phyloP scores from a whole-genome alignment of 2,329 filamentous ascomycete species.

The Trichoderma hamatum region DNA sequence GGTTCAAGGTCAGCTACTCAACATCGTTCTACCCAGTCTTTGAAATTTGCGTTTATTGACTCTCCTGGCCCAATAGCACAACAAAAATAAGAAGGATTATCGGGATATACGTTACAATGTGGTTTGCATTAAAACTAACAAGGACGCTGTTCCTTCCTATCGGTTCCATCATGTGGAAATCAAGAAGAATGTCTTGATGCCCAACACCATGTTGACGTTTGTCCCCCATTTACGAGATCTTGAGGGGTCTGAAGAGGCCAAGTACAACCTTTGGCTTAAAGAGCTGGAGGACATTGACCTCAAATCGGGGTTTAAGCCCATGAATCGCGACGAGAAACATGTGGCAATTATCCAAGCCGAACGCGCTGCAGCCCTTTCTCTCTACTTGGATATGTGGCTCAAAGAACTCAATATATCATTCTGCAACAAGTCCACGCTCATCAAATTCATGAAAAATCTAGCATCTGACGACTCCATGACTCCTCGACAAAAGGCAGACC shows the following conservation, averaged over 20 bases:
- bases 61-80: slow-evolving; percentile 45
- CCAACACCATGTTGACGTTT: slow-evolving; percentile 63
- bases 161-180: slow-evolving; percentile 64
- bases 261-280: slow-evolving; percentile 60
- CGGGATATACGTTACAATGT: slow-evolving; percentile 47
- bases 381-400: slow-evolving; percentile 60
- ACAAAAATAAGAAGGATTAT: slow-evolving; percentile 49
- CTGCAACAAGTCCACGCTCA: slow-evolving; percentile 56
- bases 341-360: slow-evolving; percentile 54
- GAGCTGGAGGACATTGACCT: slow-evolving; percentile 61
- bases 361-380: slow-evolving; percentile 53
- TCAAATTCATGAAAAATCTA: slow-evolving; percentile 56
- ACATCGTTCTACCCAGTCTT: neutral
- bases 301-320: slow-evolving; percentile 59
- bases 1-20: slow-evolving; percentile 50
- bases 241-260: slow-evolving; percentile 57
- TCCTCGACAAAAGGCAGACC: slow-evolving; percentile 57
- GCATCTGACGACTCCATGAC: slow-evolving; percentile 53
- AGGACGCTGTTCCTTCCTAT: slow-evolving; percentile 59
- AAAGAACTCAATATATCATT: slow-evolving; percentile 52
- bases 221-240: slow-evolving; percentile 62
- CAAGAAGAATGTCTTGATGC: slow-evolving; percentile 60
- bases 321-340: slow-evolving; percentile 56
- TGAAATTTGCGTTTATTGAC: slow-evolving; percentile 29
- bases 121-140: slow-evolving; percentile 53